Conservation (phyloP, 2,329 filamentous ascomycete species). For the Paecilomyces sp. region DNA sequence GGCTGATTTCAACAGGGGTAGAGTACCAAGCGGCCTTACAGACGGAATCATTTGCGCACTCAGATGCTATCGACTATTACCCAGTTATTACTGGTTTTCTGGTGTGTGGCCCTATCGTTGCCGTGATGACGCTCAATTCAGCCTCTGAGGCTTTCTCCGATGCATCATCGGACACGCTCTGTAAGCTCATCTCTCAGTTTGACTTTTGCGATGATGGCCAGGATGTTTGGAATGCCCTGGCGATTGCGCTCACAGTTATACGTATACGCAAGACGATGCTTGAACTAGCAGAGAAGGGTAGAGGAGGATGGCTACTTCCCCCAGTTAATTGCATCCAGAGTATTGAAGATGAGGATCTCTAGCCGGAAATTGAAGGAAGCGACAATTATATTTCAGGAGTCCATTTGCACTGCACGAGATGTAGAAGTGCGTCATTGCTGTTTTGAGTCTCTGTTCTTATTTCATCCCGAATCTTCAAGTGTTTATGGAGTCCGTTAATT, state of each 20-base stretch:
- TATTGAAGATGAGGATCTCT: slow-evolving; percentile 4
- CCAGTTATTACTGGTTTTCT: slow-evolving; percentile 51
- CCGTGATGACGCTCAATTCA: slow-evolving; percentile 45
- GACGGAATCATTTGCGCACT: background rate
- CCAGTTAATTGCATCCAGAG: background rate
- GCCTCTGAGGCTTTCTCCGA: slow-evolving; percentile 21
- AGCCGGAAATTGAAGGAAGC: background rate
- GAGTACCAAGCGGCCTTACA: background rate
- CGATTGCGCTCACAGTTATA: slow-evolving; percentile 49
- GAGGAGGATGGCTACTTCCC: slow-evolving; percentile 10
- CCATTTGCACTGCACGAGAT: background rate
- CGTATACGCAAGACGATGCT: slow-evolving; percentile 47
- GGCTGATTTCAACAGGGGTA: background rate
- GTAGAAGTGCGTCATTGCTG: background rate
- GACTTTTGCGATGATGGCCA: slow-evolving; percentile 46
- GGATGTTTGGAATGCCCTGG: slow-evolving; percentile 56
- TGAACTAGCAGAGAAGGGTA: slow-evolving; percentile 31
- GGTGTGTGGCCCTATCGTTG: slow-evolving; percentile 46
- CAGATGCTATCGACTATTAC: slow-evolving; percentile 14
- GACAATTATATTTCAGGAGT: background rate
- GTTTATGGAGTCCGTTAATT: too few species aligned
- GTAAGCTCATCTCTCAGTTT: slow-evolving; percentile 42
- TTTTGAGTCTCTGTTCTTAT: background rate
- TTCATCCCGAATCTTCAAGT: background rate
- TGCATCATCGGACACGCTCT: slow-evolving; percentile 10